These are phyloP conservation scores for Cutaneotrichosporon daszewskae DNA, from an alignment of 1,284 basidiomycete genomes.

Conservation along the genomic window DNA sequence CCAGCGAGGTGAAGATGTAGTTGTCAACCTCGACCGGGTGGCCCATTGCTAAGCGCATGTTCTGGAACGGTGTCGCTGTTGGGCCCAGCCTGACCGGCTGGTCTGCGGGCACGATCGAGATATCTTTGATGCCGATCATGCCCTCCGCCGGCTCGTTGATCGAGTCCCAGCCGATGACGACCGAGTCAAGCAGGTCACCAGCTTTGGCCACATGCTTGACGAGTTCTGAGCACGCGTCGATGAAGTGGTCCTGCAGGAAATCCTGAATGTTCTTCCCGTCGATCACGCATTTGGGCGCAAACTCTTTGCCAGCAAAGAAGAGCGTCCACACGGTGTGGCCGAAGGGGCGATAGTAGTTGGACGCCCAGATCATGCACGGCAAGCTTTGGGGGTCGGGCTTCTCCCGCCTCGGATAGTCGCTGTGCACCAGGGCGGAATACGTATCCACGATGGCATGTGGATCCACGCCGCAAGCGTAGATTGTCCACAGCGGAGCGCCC, in stretches of 20 bases:
- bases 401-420: constrained; percentile 65
- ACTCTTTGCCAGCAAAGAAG: constrained; percentile 87
- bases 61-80: constrained; percentile 77
- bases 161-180: constrained; percentile 93
- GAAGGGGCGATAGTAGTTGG: constrained; percentile 85
- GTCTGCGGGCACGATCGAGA: constrained; percentile 60
- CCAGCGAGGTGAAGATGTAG: constrained; percentile 74
- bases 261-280: constrained; percentile 93
- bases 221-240: constrained; percentile 67
- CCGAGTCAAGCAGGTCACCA: constrained; percentile 67
- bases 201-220: constrained; percentile 69
- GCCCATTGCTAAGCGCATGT: constrained; percentile 82
- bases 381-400: constrained; percentile 64
- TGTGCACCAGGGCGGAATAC: constrained; percentile 78
- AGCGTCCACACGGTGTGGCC: constrained; percentile 88
- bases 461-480: constrained; percentile 85
- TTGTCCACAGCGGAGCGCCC: constrained; percentile 92
- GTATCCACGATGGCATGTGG: constrained; percentile 79
- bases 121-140: constrained; percentile 67
- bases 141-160: constrained; percentile 93
- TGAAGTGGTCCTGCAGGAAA: constrained; percentile 80
- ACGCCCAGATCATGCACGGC: constrained; percentile 94
- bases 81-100: constrained; percentile 81
- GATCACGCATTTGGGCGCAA: constrained; percentile 84
- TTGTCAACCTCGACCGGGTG: constrained; percentile 74